Evolutionary conservation across 108 stramenopile species (phyloP).

Genomic region (Nitzschia sp.): DNA sequence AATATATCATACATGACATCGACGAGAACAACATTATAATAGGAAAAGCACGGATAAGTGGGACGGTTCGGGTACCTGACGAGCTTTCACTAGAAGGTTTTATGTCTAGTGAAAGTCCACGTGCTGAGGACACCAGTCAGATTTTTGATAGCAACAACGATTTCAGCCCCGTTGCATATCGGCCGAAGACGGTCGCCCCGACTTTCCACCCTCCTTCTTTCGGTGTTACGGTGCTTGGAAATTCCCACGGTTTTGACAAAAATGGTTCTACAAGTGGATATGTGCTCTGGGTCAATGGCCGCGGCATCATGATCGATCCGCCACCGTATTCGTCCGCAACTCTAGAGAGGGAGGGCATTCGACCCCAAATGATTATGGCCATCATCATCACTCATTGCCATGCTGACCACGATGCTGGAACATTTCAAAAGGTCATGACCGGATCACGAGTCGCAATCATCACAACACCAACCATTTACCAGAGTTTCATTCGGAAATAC

Average conservation of each 20-base stretch:
- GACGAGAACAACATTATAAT: conserved; percentile 61
- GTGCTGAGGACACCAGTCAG: background rate
- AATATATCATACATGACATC: conserved; percentile 72
- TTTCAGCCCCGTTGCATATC: background rate
- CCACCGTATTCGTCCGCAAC: conserved; percentile 84
- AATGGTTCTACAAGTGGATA: conserved; percentile 85
- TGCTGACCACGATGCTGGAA: conserved; percentile 90
- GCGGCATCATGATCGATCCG: conserved; percentile 92
- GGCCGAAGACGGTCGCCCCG: conserved; percentile 19
- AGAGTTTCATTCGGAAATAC: conserved; percentile 90
- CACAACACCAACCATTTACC: conserved; percentile 88
- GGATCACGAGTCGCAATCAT: conserved; percentile 79
- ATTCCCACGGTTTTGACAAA: conserved; percentile 90
- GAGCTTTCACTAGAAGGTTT: conserved; percentile 64
- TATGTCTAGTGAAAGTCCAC: background rate
- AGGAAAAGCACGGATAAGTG: conserved; percentile 62
- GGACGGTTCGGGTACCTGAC: conserved; percentile 63
- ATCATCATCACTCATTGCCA: conserved; percentile 91
- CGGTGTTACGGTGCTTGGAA: conserved; percentile 88
- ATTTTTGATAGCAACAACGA: background rate
- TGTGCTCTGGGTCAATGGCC: conserved; percentile 87
- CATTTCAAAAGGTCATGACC: conserved; percentile 88
- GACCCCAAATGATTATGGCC: conserved; percentile 75
- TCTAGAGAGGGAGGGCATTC: conserved; percentile 72
- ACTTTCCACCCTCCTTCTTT: conserved; percentile 84